These are phyloP conservation scores for Pluteus cervinus DNA, from an alignment of 768 basidiomycete species.

Conservation along the genomic window DNA sequence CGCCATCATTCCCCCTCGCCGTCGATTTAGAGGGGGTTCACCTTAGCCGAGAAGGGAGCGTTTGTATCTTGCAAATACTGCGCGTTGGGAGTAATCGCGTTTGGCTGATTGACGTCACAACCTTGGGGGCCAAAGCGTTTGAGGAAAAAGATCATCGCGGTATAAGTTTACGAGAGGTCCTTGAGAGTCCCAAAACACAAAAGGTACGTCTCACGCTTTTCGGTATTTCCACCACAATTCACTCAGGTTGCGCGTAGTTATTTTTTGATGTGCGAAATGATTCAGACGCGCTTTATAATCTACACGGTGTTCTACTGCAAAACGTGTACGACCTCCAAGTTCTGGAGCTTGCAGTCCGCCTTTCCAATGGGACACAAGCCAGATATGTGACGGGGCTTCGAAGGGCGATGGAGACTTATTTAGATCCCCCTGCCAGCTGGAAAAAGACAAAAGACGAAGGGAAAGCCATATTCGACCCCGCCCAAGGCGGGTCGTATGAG, in stretches of 20 bases:
- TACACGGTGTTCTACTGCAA: constrained; percentile 19
- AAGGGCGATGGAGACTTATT: constrained; percentile 16
- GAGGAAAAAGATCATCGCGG: constrained; percentile 16
- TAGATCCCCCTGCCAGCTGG: constrained; percentile 20
- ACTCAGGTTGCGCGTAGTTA: constrained; percentile 12
- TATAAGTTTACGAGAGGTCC: constrained; percentile 14
- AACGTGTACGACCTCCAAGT: constrained; percentile 27
- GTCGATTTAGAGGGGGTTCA: constrained; percentile 30
- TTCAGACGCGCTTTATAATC: constrained; percentile 24
- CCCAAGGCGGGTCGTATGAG: constrained; percentile 17
- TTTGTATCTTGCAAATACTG: constrained; percentile 25
- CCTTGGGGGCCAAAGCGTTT: constrained; percentile 21
- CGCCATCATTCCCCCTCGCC: too few relatives aligned
- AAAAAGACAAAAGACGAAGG: constrained; percentile 23
- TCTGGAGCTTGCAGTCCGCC: constrained; percentile 23
- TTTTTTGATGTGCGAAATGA: constrained; percentile 30
- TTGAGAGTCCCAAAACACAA: constrained; percentile 14
- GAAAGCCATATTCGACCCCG: constrained; percentile 21
- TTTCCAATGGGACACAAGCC: constrained; percentile 12
- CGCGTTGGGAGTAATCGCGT: constrained; percentile 18
- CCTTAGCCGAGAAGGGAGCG: constrained; percentile 22
- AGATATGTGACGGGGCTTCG: constrained; percentile 19
- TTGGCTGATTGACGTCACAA: constrained; percentile 30
- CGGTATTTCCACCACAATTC: constrained; percentile 1
- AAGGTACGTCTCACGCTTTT: constrained; percentile 15